Evolutionary conservation across 2,329 filamentous ascomycete species (phyloP).

Genomic region (Gnomoniopsis smithogilvyi): DNA sequence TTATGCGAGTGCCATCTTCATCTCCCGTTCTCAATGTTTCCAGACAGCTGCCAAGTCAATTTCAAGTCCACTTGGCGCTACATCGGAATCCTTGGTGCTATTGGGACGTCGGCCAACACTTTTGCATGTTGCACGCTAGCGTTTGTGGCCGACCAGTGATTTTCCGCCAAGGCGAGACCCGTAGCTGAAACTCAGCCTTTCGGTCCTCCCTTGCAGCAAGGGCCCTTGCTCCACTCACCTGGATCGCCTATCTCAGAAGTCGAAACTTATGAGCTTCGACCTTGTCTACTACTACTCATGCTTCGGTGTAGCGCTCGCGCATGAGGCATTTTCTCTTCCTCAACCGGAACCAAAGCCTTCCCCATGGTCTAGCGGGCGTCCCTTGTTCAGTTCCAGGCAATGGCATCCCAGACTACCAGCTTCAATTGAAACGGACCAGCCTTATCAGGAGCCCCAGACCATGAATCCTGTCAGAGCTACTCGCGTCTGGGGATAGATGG

Average conservation of each 20-base stretch:
- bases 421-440: constrained; percentile 17
- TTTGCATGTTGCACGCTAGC: neutral
- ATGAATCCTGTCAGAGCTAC: neutral
- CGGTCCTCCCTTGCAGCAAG: constrained; percentile 13
- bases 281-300: constrained; percentile 7
- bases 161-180: constrained; percentile 3
- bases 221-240: constrained; percentile 13
- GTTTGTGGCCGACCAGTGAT: neutral
- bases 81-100: constrained; percentile 5
- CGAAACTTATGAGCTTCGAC: constrained; percentile 12
- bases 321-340: constrained; percentile 16
- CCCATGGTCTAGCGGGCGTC: neutral
- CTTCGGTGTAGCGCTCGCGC: constrained; percentile 1
- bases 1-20: neutral
- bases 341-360: neutral
- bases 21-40: neutral
- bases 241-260: constrained; percentile 16
- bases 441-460: constrained; percentile 4
- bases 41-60: constrained; percentile 3
- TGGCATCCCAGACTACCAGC: constrained; percentile 10
- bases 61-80: constrained; percentile 12
- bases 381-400: neutral
- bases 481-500: constrained; percentile 13
- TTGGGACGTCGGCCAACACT: neutral
- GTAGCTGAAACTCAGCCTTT: constrained; percentile 14